These are phyloP conservation scores for Aspergillus oerlinghausenensis DNA, from an alignment of 2,329 filamentous ascomycete species.

Conservation along the genomic window DNA sequence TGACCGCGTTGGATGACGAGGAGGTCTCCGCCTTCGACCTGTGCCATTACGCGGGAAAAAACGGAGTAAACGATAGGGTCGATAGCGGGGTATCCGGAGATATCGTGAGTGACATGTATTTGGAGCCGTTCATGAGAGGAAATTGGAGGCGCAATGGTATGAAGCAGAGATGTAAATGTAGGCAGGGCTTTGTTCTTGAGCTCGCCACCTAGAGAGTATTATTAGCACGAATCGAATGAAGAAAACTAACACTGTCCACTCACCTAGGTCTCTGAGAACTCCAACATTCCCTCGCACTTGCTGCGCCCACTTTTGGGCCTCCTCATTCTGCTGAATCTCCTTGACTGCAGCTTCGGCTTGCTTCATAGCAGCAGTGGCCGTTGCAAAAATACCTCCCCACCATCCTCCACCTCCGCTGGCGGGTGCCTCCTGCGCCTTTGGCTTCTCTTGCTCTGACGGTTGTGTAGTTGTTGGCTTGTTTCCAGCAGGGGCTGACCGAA, in stretches of 20 bases:
- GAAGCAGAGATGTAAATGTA: slow-evolving; percentile 89
- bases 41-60: slow-evolving; percentile 95
- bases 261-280: slow-evolving; percentile 71
- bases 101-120: slow-evolving; percentile 95
- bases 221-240: neutral
- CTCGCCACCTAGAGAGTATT: slow-evolving; percentile 65
- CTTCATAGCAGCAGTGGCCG: slow-evolving; percentile 69
- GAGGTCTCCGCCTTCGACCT: slow-evolving; percentile 94
- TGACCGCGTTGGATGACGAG: slow-evolving; percentile 90
- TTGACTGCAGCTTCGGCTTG: slow-evolving; percentile 90
- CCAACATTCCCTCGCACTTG: slow-evolving; percentile 88
- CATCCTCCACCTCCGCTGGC: slow-evolving; percentile 63
- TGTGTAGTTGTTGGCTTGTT: slow-evolving; percentile 59
- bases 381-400: slow-evolving; percentile 84
- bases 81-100: slow-evolving; percentile 88
- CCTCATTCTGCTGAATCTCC: slow-evolving; percentile 92
- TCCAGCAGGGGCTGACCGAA: slow-evolving; percentile 65
- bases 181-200: slow-evolving; percentile 81
- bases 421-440: slow-evolving; percentile 42
- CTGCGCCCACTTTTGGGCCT: slow-evolving; percentile 92
- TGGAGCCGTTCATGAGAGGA: slow-evolving; percentile 93
- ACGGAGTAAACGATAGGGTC: slow-evolving; percentile 88
- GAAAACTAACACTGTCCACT: slow-evolving; percentile 17
- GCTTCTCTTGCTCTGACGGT: slow-evolving; percentile 38
- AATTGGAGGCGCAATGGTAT: slow-evolving; percentile 93